A percentile compares a stretch with the other conserved stretches of the same genome.
These are phyloP conservation scores for Trypanosoma mega DNA, from an alignment of 208 protist species.

Conservation along the genomic window DNA sequence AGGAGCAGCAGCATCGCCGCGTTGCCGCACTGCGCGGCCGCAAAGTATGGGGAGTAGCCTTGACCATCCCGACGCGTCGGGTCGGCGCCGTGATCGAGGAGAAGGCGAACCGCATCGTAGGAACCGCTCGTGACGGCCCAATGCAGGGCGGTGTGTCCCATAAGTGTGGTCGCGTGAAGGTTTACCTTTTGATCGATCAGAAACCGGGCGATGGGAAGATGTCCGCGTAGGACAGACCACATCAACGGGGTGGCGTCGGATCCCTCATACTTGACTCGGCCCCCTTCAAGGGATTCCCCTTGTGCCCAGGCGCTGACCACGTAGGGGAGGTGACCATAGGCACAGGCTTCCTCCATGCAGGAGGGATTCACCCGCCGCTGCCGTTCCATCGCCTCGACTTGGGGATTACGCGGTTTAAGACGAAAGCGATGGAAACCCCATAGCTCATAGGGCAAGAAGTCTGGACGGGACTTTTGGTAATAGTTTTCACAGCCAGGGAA, in stretches of 20 bases:
- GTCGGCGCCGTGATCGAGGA: slow-evolving; percentile 74
- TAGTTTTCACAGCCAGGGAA: slow-evolving; percentile 41
- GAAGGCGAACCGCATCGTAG: slow-evolving; percentile 46
- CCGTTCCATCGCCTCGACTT: not conserved
- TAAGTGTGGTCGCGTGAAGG: slow-evolving; percentile 35
- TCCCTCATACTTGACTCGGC: slow-evolving; percentile 43
- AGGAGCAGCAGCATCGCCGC: slow-evolving; percentile 61
- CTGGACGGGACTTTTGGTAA: slow-evolving; percentile 4
- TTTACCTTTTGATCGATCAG: slow-evolving; percentile 60
- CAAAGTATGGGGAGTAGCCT: slow-evolving; percentile 60
- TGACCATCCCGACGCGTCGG: slow-evolving; percentile 44
- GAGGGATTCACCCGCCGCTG: slow-evolving; percentile 40
- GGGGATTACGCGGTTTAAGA: not conserved
- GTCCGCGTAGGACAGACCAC: slow-evolving; percentile 60
- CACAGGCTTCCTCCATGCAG: slow-evolving; percentile 65
- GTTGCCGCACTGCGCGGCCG: slow-evolving; percentile 51
- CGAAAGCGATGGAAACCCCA: not conserved
- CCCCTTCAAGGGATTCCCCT: slow-evolving; percentile 36
- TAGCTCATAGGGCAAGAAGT: slow-evolving; percentile 41
- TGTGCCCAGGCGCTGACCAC: slow-evolving; percentile 58
- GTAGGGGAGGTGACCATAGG: slow-evolving; percentile 51
- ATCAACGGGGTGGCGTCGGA: slow-evolving; percentile 66
- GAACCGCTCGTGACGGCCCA: slow-evolving; percentile 52
- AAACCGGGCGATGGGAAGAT: slow-evolving; percentile 64
- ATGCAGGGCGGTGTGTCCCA: slow-evolving; percentile 68